These are phyloP conservation scores for Trichodelitschia bisporula DNA, from an alignment of 495 filamentous ascomycete genomes.

Conservation along the genomic window DNA sequence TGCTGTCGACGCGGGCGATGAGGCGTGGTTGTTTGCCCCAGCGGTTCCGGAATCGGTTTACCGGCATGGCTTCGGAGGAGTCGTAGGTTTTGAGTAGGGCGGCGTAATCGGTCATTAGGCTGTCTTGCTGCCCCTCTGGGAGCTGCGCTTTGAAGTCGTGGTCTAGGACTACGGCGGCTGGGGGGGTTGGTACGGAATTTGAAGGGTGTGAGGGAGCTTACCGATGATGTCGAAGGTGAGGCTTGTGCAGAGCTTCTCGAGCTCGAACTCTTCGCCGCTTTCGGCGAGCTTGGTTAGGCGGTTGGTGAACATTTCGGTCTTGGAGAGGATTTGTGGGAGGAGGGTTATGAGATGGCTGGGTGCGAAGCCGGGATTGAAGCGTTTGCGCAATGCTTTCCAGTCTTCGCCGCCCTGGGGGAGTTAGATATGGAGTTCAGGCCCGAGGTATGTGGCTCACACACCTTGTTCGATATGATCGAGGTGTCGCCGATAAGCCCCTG, in stretches of 20 bases:
- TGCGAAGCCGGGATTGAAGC: conserved; percentile 10
- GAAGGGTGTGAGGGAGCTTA: conserved; percentile 3
- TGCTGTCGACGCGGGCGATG: conserved; percentile 1
- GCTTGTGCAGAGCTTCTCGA: conserved; percentile 6
- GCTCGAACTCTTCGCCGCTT: conserved; percentile 4
- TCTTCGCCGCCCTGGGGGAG: conserved; percentile 2
- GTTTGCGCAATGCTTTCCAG: conserved; percentile 7
- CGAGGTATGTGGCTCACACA: conserved; percentile 7
- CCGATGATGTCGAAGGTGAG: conserved; percentile 12
- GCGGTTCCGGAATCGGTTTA: too few species aligned
- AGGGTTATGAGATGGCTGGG: conserved; percentile 8
- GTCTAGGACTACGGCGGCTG: conserved; percentile 1
- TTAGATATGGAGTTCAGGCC: not conserved
- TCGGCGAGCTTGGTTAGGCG: conserved; percentile 5
- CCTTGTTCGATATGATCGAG: conserved; percentile 16
- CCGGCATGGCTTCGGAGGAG: too few species aligned
- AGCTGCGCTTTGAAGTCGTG: not conserved
- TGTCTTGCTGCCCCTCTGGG: not conserved
- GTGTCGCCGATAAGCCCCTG: conserved; percentile 14
- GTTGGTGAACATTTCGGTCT: conserved; percentile 6
- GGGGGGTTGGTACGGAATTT: conserved; percentile 4
- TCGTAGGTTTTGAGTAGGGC: too few species aligned
- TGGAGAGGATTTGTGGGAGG: conserved; percentile 6
- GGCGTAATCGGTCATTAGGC: not conserved
- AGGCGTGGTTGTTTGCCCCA: not conserved